These are phyloP conservation scores for Teunomyces panamensis DNA, from an alignment of 805 yeast species.

Conservation along the genomic window DNA sequence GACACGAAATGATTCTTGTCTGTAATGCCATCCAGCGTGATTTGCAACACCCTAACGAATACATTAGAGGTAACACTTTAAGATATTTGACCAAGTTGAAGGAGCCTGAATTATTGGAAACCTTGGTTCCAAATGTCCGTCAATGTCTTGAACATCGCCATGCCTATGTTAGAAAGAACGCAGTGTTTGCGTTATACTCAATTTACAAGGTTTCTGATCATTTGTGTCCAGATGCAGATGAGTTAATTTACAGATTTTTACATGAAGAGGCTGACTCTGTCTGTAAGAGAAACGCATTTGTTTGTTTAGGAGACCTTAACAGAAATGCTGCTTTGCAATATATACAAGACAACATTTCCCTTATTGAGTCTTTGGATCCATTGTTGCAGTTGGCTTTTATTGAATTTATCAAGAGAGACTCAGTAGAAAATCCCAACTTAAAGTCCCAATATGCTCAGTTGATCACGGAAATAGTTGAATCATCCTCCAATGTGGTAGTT, in stretches of 20 bases:
- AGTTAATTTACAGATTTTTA: slow-evolving; percentile 69
- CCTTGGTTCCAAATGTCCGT: slow-evolving; percentile 89
- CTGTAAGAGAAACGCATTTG: slow-evolving; percentile 93
- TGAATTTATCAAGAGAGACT: slow-evolving; percentile 86
- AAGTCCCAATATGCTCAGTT: slow-evolving; percentile 70
- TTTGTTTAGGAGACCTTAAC: slow-evolving; percentile 76
- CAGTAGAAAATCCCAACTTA: slow-evolving; percentile 59
- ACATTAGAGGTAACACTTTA: slow-evolving; percentile 90
- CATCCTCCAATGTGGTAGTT: slow-evolving; percentile 67
- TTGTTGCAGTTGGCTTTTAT: slow-evolving; percentile 84
- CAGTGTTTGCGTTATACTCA: slow-evolving; percentile 84
- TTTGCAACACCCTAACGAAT: slow-evolving; percentile 96
- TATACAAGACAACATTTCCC: slow-evolving; percentile 64
- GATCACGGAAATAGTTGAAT: slow-evolving; percentile 69
- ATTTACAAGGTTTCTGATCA: slow-evolving; percentile 81
- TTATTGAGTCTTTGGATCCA: slow-evolving; percentile 70
- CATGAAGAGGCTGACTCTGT: slow-evolving; percentile 86
- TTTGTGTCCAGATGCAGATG: slow-evolving; percentile 94
- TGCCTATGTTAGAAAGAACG: slow-evolving; percentile 96
- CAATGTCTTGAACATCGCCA: slow-evolving; percentile 93
- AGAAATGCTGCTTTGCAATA: slow-evolving; percentile 82
- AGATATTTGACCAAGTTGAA: slow-evolving; percentile 86
- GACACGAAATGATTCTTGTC: slow-evolving; percentile 97
- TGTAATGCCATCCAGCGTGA: slow-evolving; percentile 98
- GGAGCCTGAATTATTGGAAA: slow-evolving; percentile 92